These are phyloP conservation scores for Pichia sp. DNA, from an alignment of 1,139 yeast genomes.

Conservation along the genomic window DNA sequence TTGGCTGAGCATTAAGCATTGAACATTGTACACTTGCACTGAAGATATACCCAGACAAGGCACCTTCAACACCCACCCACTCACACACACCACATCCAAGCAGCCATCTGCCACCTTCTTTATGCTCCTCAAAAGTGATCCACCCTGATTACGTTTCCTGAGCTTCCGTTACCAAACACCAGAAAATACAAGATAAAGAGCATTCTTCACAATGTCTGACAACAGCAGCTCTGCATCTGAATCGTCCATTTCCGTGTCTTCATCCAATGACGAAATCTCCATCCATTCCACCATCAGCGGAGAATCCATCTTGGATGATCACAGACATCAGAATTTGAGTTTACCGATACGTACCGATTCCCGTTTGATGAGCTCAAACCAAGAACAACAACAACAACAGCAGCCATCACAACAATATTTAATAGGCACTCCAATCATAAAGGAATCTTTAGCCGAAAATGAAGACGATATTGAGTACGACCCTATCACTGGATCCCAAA, in stretches of 20 bases:
- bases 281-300: conserved; percentile 39
- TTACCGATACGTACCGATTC: conserved; percentile 39
- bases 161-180: neutral
- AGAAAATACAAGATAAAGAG: neutral
- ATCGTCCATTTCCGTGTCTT: conserved; percentile 33
- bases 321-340: conserved; percentile 45
- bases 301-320: conserved; percentile 52
- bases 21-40: no score
- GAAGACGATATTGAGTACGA: neutral
- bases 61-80: no score
- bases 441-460: neutral
- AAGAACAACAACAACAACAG: conserved; percentile 1
- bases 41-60: no score
- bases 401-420: neutral
- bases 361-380: conserved; percentile 14
- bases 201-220: conserved; percentile 41
- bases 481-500: neutral
- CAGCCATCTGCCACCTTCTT: neutral
- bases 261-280: conserved; percentile 32
- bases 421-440: neutral
- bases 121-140: conserved; percentile 3
- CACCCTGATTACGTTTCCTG: conserved; percentile 7
- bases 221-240: conserved; percentile 28
- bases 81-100: no score
- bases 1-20: no score